Percentiles rank a stretch among this genome's conserved stretches.
Evolutionary conservation across 345 rosid species (phyloP).

Genomic region (Citrus mangshanensis): DNA sequence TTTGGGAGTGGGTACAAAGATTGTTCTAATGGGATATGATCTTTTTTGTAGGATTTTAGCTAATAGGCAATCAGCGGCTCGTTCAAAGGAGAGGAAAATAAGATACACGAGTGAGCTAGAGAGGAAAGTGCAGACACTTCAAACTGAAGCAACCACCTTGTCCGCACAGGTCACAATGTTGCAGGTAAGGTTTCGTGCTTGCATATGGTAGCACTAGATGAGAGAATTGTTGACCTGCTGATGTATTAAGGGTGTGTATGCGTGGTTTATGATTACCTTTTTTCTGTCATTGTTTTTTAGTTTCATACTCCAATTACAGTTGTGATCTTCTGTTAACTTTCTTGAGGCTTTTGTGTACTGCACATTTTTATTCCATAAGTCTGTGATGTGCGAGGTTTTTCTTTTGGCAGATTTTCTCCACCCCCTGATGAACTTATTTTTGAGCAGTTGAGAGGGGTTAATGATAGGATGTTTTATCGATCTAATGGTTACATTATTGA

Average conservation of each 20-base stretch:
- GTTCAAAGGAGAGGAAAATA: slow-evolving; percentile 92
- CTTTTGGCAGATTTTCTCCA: background rate
- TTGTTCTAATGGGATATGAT: background rate
- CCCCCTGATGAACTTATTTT: background rate
- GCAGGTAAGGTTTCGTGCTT: slow-evolving; percentile 46
- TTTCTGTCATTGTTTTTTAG: background rate
- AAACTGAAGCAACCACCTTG: slow-evolving; percentile 91
- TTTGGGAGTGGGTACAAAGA: background rate
- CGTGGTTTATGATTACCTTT: background rate
- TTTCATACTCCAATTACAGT: background rate
- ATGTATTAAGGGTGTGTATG: background rate
- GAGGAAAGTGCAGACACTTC: slow-evolving; percentile 98
- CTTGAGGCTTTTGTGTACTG: background rate
- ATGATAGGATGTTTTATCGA: background rate
- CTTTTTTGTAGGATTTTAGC: slow-evolving; percentile 66
- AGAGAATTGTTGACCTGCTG: background rate
- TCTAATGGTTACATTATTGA: background rate
- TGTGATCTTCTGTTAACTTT: background rate
- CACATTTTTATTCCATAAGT: background rate
- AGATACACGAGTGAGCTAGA: slow-evolving; percentile 84
- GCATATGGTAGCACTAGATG: background rate
- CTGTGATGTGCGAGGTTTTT: background rate
- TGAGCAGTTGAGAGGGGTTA: background rate
- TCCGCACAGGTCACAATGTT: slow-evolving; percentile 95
- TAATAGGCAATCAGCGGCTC: slow-evolving; percentile 90